phyloP scores from a whole-genome alignment of 768 basidiomycete genomes.

The Paxillus involutus region DNA sequence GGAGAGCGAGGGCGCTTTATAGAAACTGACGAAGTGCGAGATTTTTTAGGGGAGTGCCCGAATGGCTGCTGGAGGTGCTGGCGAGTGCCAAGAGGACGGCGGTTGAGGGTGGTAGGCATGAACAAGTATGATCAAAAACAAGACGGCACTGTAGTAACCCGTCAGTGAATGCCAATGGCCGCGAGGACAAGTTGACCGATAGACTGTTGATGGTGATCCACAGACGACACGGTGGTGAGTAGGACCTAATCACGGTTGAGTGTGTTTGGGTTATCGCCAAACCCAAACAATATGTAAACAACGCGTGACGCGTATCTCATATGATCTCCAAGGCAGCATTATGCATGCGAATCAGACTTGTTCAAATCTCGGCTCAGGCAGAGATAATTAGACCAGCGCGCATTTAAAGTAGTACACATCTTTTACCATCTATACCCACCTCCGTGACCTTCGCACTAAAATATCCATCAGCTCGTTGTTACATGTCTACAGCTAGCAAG shows the following conservation, averaged over 20 bases:
- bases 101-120: constrained; percentile 47
- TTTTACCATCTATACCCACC: no score
- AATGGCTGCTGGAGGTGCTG: constrained; percentile 36
- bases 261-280: background rate
- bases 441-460: no score
- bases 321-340: no score
- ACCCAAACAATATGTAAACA: background rate
- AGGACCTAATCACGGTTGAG: background rate
- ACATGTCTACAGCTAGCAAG: no score
- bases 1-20: constrained; percentile 53
- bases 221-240: background rate
- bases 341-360: no score
- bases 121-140: background rate
- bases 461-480: no score
- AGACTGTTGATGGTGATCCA: background rate
- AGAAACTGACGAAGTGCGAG: constrained; percentile 32
- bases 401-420: no score
- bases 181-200: background rate
- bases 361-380: no score
- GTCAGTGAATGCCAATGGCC: background rate
- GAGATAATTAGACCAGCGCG: no score
- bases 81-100: constrained; percentile 49
- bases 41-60: constrained; percentile 35
- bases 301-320: background rate
- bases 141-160: background rate